Evolutionary conservation across 495 filamentous ascomycete species (phyloP), one percentile per base, ranked within the genome.

Genomic region (Neurospora sp.): DNA sequence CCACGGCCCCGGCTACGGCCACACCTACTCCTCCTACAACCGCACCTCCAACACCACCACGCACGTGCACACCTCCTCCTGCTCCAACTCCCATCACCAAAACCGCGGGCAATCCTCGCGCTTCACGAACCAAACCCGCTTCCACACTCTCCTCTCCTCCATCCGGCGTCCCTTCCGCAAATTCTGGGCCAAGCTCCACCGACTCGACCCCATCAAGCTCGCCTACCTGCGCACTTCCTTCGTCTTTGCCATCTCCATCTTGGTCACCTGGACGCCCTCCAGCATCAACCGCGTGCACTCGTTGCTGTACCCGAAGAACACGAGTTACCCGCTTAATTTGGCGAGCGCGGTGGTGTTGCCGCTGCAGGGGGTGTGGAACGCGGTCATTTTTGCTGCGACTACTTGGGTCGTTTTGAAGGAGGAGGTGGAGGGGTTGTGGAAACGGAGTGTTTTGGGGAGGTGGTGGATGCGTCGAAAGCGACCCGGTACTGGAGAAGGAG

Each of bases 251-350:
- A 84, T 92, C 71, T 90, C 92, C 3, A 84, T 96, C 7, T 82
- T 94, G 39, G 88, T 96, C 38, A 94, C 92, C 23, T 97, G 93
- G 93, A 91, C 93, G 0, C 93, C 93, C 0, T 92, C 91, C 39
- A 92, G 89, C 69, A 85, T 91, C 72, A 96, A 96, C 80, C 85
- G 93, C 11, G 87, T 94, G 23, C 92, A 94, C 78, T 85, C 86
- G n/a, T 81, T 95, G 10, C 81, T 85, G 4, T 80, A 89, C 75
- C 90, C 91, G 0, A 76, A 85, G 12, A 73, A 83, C 4, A 83
- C 88, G 40, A 87, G 84, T 74, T 97, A 91, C 77, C 84, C 81
- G 5, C 86, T 96, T 23, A 92, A 93, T 76, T 87, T 93, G 42
- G 86, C 87, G 4, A 89, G 90, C 14, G 88, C 90, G 2, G 83